phyloP scores from a whole-genome alignment of 2,329 filamentous ascomycete genomes.

The Exophiala bonariae region DNA sequence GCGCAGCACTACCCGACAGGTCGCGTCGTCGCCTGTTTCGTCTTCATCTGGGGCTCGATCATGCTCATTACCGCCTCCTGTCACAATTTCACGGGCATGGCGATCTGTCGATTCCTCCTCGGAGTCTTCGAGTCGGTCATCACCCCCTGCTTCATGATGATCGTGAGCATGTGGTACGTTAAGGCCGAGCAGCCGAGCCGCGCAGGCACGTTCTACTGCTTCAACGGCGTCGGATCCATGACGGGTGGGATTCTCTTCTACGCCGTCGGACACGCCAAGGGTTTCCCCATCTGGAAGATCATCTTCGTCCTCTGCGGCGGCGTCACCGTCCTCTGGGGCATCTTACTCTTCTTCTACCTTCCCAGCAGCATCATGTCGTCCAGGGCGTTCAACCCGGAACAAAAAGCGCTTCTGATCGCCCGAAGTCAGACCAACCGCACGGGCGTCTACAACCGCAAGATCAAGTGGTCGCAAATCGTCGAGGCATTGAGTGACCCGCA shows the following conservation, averaged over 20 bases:
- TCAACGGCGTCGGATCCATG: slow-evolving; percentile 42
- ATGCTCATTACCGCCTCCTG: slow-evolving; percentile 46
- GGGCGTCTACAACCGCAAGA: slow-evolving; percentile 20
- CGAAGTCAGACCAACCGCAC: slow-evolving; percentile 21
- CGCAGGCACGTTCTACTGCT: slow-evolving; percentile 46
- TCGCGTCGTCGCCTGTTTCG: slow-evolving; percentile 8
- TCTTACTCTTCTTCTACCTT: slow-evolving; percentile 39
- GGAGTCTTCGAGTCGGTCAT: slow-evolving; percentile 50
- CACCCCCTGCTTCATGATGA: slow-evolving; percentile 53
- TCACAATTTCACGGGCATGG: slow-evolving; percentile 43
- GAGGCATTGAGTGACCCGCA: slow-evolving; percentile 27
- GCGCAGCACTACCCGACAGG: slow-evolving; percentile 32
- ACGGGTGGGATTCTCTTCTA: slow-evolving; percentile 37
- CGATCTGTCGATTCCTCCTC: slow-evolving; percentile 46
- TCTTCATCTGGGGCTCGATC: slow-evolving; percentile 41
- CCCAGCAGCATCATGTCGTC: slow-evolving; percentile 45
- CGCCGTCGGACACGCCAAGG: slow-evolving; percentile 43
- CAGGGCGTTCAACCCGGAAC: slow-evolving; percentile 17
- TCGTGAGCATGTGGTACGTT: slow-evolving; percentile 51
- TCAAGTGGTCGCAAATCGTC: slow-evolving; percentile 20
- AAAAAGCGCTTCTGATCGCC: slow-evolving; percentile 20
- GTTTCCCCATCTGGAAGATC: slow-evolving; percentile 45
- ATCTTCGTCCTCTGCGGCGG: slow-evolving; percentile 17
- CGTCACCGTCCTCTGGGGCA: slow-evolving; percentile 13
- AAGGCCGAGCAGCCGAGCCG: slow-evolving; percentile 49